phyloP scores from a whole-genome alignment of 768 basidiomycete species.

The Mycena pura region DNA sequence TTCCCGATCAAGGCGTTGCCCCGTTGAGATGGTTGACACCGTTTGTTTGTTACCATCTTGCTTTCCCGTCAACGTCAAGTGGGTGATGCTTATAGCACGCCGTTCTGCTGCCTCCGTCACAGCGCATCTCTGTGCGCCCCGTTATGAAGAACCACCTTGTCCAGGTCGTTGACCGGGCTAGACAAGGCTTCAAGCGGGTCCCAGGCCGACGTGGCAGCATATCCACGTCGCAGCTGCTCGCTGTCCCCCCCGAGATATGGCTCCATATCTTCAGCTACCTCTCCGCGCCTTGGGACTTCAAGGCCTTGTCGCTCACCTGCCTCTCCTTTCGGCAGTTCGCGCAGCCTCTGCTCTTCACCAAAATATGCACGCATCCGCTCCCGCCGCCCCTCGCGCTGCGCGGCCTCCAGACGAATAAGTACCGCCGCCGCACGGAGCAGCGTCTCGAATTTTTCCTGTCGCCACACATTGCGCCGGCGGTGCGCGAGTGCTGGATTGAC shows the following conservation, averaged over 20 bases:
- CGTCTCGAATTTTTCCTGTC: constrained; percentile 24
- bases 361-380: constrained; percentile 17
- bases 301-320: constrained; percentile 21
- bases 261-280: constrained; percentile 20
- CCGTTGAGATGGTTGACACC: no score
- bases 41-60: no score
- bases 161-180: constrained; percentile 25
- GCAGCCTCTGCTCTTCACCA: constrained; percentile 23
- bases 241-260: constrained; percentile 24
- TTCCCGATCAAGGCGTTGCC: no score
- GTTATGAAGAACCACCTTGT: constrained; percentile 28
- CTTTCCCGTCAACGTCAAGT: no score
- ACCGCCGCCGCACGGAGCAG: constrained; percentile 12
- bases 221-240: neutral
- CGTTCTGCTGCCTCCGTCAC: no score
- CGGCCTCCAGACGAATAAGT: constrained; percentile 11
- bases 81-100: no score
- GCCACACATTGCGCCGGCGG: constrained; percentile 23
- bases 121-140: no score
- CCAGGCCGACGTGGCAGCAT: constrained; percentile 17
- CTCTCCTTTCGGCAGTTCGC: constrained; percentile 20
- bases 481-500: constrained; percentile 26
- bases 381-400: constrained; percentile 4
- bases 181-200: constrained; percentile 26
- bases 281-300: constrained; percentile 7